Evolutionary conservation across 805 yeast species (phyloP).

Genomic region (Limtongia smithiae): DNA sequence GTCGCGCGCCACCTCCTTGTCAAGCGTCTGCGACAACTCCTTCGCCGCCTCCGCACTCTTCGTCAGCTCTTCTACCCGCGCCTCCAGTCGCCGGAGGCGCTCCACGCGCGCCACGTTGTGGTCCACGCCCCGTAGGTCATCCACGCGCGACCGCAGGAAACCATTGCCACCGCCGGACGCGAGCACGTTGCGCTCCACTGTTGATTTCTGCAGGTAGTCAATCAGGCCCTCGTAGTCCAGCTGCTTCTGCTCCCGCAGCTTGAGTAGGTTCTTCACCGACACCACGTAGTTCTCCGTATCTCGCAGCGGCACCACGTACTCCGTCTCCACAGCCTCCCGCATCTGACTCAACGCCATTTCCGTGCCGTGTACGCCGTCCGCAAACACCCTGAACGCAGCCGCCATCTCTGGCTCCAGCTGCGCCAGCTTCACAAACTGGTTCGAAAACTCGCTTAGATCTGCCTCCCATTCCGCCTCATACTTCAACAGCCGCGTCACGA

Average conservation of each 20-base stretch:
- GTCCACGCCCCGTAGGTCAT: conserved; percentile 60
- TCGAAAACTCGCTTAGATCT: conserved; percentile 69
- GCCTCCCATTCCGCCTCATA: conserved; percentile 68
- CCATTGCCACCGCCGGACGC: conserved; percentile 53
- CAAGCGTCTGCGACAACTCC: conserved; percentile 50
- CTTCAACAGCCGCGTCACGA: conserved; percentile 67
- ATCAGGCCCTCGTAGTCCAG: conserved; percentile 83
- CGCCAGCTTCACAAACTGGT: conserved; percentile 66
- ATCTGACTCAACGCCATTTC: conserved; percentile 37
- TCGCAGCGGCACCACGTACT: conserved; percentile 74
- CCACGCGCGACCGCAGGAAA: conserved; percentile 54
- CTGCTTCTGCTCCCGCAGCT: conserved; percentile 84
- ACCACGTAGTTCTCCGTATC: conserved; percentile 81
- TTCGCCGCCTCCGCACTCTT: conserved; percentile 52
- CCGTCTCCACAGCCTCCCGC: conserved; percentile 61
- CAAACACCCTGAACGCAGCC: conserved; percentile 44
- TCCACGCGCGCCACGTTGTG: conserved; percentile 55
- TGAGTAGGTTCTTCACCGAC: conserved; percentile 64
- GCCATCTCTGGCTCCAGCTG: conserved; percentile 48
- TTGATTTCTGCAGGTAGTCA: conserved; percentile 71
- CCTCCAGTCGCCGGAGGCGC: conserved; percentile 49
- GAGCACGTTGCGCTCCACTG: conserved; percentile 57
- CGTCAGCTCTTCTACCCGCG: conserved; percentile 48
- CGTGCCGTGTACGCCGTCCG: conserved; percentile 46
- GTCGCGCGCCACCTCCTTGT: conserved; percentile 55